Evolutionary conservation across 805 yeast species (phyloP).

Genomic region (Danielia oregonensis): DNA sequence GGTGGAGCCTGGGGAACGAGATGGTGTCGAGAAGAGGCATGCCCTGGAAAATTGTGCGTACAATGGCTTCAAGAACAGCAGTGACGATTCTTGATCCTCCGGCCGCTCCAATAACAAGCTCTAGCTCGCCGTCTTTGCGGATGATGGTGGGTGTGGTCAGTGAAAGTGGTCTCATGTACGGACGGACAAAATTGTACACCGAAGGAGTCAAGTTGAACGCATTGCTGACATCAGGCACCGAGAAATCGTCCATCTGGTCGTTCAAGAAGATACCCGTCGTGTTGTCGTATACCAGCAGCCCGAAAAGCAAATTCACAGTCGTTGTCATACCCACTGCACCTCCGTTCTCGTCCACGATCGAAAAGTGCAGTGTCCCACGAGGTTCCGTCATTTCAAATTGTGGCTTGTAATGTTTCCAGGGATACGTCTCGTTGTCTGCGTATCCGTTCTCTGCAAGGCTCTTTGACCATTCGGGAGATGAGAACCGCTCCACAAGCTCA

Average conservation of each 20-base stretch:
- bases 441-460: conserved; percentile 45
- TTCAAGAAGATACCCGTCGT: conserved; percentile 79
- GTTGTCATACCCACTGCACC: conserved; percentile 88
- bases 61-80: conserved; percentile 75
- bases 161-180: conserved; percentile 79
- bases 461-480: conserved; percentile 56
- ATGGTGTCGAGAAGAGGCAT: conserved; percentile 63
- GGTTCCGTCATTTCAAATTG: conserved; percentile 74
- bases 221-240: conserved; percentile 64
- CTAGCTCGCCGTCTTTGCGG: conserved; percentile 27
- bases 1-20: conserved; percentile 82
- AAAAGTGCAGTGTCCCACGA: conserved; percentile 87
- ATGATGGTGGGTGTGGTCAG: conserved; percentile 75
- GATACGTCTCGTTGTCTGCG: conserved; percentile 50
- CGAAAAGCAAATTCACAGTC: conserved; percentile 80
- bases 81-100: conserved; percentile 91
- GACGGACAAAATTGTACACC: conserved; percentile 68
- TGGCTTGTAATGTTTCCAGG: conserved; percentile 77
- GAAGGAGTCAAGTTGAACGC: conserved; percentile 83
- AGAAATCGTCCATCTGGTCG: conserved; percentile 94
- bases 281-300: conserved; percentile 78
- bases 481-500: conserved; percentile 38
- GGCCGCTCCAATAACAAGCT: conserved; percentile 76
- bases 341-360: conserved; percentile 67
- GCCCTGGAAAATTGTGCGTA: conserved; percentile 57